Percentiles rank a stretch among this genome's conserved stretches.
phyloP scores from a whole-genome alignment of 768 basidiomycete species.

The Leccinum variicolor region DNA sequence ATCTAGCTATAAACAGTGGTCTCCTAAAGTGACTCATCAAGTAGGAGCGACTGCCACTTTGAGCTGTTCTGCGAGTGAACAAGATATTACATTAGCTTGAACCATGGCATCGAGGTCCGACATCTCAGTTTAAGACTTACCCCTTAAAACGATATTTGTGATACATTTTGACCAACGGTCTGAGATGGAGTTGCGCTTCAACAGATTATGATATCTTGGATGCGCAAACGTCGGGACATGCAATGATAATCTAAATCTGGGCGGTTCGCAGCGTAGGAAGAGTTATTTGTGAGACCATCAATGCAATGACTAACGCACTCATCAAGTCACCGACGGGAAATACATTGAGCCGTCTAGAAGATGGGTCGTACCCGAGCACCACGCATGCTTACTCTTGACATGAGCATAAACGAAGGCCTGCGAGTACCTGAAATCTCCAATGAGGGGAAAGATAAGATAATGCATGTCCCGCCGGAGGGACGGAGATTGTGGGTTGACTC shows the following conservation, averaged over 20 bases:
- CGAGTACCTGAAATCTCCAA: neutral
- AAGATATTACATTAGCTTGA: too few species aligned
- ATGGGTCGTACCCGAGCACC: neutral
- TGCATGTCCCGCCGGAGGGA: neutral
- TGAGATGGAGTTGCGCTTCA: neutral
- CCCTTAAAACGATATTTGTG: too few species aligned
- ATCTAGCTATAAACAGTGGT: conserved; percentile 28
- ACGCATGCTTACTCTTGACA: neutral
- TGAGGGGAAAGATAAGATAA: neutral
- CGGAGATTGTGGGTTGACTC: neutral
- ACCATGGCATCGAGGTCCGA: too few species aligned
- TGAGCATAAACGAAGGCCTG: neutral
- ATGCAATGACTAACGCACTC: neutral
- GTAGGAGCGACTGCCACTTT: too few species aligned
- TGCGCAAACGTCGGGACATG: neutral
- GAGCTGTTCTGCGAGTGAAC: too few species aligned
- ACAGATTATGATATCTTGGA: neutral
- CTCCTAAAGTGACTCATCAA: conserved; percentile 28
- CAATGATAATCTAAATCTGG: neutral
- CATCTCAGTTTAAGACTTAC: too few species aligned
- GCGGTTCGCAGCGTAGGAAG: neutral
- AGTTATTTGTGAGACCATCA: neutral
- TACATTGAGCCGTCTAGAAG: neutral
- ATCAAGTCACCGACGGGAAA: neutral
- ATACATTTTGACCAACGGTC: too few species aligned